Conservation (phyloP, 768 basidiomycete species). For the Grammothele lineata region DNA sequence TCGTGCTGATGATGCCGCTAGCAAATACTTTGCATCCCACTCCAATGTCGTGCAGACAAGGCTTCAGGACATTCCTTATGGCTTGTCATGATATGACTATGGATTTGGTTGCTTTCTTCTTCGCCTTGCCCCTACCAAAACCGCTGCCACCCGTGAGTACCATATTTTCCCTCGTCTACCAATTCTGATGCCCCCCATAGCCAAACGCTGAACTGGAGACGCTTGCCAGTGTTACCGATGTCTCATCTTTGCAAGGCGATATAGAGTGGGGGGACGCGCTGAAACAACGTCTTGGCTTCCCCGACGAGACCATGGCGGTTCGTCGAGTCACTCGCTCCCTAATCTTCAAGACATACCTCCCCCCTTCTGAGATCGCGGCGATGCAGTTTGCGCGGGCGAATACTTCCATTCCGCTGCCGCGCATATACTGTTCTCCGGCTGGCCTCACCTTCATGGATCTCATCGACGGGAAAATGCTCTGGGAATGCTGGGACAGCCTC, state of each 20-base stretch:
- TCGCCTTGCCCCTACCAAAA: too few relatives aligned
- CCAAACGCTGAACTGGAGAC: too few relatives aligned
- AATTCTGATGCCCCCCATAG: too few relatives aligned
- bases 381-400: slow-evolving; percentile 12
- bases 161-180: too few relatives aligned
- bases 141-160: too few relatives aligned
- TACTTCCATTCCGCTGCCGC: slow-evolving; percentile 15
- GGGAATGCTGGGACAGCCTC: slow-evolving; percentile 13
- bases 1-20: too few relatives aligned
- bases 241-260: background rate
- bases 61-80: too few relatives aligned
- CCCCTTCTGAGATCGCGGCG: slow-evolving; percentile 1
- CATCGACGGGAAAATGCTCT: slow-evolving; percentile 15
- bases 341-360: background rate
- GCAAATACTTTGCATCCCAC: too few relatives aligned
- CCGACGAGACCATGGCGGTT: background rate
- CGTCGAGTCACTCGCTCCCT: slow-evolving; percentile 4
- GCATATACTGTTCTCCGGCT: background rate
- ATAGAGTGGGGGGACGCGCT: background rate
- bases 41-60: too few relatives aligned
- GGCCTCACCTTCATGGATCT: slow-evolving; percentile 12
- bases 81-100: too few relatives aligned
- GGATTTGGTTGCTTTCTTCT: too few relatives aligned
- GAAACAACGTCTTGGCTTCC: background rate
- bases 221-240: too few relatives aligned